Base-by-base conservation (phyloP, 2,329 filamentous ascomycete species). In the Hymenoscyphus repandus region DNA sequence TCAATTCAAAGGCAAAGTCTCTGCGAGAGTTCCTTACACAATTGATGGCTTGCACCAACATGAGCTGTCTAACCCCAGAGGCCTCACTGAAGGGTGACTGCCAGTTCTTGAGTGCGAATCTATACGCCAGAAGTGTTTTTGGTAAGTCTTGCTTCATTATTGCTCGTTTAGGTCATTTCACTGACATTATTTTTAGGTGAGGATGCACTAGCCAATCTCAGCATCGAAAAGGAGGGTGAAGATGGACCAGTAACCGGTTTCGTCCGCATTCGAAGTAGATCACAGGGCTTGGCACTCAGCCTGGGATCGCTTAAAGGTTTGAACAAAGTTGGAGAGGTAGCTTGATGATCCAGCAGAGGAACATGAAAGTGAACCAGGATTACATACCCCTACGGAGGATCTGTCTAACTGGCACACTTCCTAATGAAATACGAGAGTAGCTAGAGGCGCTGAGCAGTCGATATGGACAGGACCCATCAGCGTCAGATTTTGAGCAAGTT, bases 11-110 rank as follows among this genome's bases (percentile, higher is more conserved):
- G 77, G 90, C 89, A 60, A 95, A 92, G 75, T 86, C 82, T 27
- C 77, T 99, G 54, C 83, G 92, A 45, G 90, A 95, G 17, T 99
- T 99, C 81, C 74, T 99, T 58, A 86, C 89, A 61, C 86, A 95
- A 68, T 76, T 99, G 54, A 97, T 97, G 93, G 90, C 90, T 55
- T 92, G 88, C 69, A 99, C 93, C 48, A 97, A 99, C 72, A 99
- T 99, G 93, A 93, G 85, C 69, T 99, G 93, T 70, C 74, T 99
- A 64, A 99, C 93, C 6, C 93, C 93, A 2, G 93, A 97, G 66
- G 93, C 92, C 20, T 95, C 90, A 53, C 80, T 99, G 69, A 92
- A 96, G 77, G 93, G 93, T 47, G 93, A 99, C 65, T 99, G 93
- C 68, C 91, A 96, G 67, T 99, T 99, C 77, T 72, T 99, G 69